phyloP scores from a whole-genome alignment of 495 filamentous ascomycete genomes.

The Choiromyces venosus region DNA sequence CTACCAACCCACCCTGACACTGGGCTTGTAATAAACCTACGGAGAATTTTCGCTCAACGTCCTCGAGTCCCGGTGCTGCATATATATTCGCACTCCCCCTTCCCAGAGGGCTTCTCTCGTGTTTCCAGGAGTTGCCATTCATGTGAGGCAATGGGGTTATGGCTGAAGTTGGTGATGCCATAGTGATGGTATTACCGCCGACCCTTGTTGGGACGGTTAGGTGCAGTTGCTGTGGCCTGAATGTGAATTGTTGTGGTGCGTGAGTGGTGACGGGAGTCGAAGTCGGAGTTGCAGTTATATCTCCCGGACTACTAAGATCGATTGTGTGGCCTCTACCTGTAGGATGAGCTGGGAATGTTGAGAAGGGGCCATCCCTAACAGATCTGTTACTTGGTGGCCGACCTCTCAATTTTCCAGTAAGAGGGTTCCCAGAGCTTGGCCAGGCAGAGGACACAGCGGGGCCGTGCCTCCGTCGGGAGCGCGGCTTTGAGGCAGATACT shows the following conservation, averaged over 20 bases:
- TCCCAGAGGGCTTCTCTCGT: slow-evolving; percentile 29
- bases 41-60: slow-evolving; percentile 33
- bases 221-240: slow-evolving; percentile 34
- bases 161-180: slow-evolving; percentile 37
- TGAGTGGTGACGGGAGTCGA: slow-evolving; percentile 35
- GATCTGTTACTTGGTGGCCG: slow-evolving; percentile 76
- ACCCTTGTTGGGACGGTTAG: slow-evolving; percentile 34
- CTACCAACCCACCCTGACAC: slow-evolving; percentile 5
- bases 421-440: slow-evolving; percentile 62
- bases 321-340: slow-evolving; percentile 40
- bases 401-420: slow-evolving; percentile 71
- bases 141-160: slow-evolving; percentile 29
- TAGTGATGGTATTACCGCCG: slow-evolving; percentile 19
- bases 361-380: slow-evolving; percentile 71
- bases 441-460: slow-evolving; percentile 94
- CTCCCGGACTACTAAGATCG: slow-evolving; percentile 27
- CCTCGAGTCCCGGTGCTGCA: slow-evolving; percentile 15
- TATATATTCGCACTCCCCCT: slow-evolving; percentile 15
- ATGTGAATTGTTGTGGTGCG: slow-evolving; percentile 36
- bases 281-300: slow-evolving; percentile 34
- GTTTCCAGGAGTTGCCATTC: slow-evolving; percentile 35
- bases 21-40: slow-evolving; percentile 28
- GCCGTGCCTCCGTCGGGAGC: slow-evolving; percentile 69
- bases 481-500: slow-evolving; percentile 42
- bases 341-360: slow-evolving; percentile 75